phyloP scores from a whole-genome alignment of 208 protist species.

The Wallacemonas sp. region DNA sequence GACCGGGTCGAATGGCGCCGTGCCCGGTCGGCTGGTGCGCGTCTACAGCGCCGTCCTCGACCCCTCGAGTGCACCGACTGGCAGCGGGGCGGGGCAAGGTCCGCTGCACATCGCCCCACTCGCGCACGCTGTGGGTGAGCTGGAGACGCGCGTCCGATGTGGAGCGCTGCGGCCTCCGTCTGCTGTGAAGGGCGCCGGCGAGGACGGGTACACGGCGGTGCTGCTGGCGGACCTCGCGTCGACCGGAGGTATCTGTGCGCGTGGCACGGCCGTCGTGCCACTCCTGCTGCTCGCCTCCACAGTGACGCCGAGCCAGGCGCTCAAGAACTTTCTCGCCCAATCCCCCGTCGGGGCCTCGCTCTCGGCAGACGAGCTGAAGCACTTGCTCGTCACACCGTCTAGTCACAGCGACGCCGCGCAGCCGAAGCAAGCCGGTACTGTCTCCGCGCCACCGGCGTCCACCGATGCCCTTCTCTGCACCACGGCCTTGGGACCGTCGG shows the following conservation, averaged over 20 bases:
- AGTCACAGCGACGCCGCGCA: not conserved
- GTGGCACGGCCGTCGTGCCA: conserved; percentile 25
- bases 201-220: not conserved
- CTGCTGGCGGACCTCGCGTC: not conserved
- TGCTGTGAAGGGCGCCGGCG: no score
- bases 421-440: not conserved
- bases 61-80: no score
- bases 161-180: not conserved
- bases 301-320: conserved; percentile 48
- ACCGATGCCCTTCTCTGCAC: conserved; percentile 26
- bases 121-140: conserved; percentile 1
- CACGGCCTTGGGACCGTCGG: conserved; percentile 11
- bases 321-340: conserved; percentile 66
- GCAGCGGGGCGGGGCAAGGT: no score
- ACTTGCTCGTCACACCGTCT: conserved; percentile 39
- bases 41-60: conserved; percentile 26
- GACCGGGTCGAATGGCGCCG: not conserved
- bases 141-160: not conserved
- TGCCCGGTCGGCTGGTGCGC: conserved; percentile 23
- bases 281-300: conserved; percentile 43
- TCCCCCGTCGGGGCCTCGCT: conserved; percentile 56
- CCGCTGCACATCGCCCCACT: conserved; percentile 1
- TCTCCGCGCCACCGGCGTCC: not conserved
- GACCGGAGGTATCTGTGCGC: not conserved
- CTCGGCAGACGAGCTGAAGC: conserved; percentile 58